These are phyloP conservation scores for Stereum hirsutum DNA, from an alignment of 1,284 basidiomycete species.

Conservation along the genomic window DNA sequence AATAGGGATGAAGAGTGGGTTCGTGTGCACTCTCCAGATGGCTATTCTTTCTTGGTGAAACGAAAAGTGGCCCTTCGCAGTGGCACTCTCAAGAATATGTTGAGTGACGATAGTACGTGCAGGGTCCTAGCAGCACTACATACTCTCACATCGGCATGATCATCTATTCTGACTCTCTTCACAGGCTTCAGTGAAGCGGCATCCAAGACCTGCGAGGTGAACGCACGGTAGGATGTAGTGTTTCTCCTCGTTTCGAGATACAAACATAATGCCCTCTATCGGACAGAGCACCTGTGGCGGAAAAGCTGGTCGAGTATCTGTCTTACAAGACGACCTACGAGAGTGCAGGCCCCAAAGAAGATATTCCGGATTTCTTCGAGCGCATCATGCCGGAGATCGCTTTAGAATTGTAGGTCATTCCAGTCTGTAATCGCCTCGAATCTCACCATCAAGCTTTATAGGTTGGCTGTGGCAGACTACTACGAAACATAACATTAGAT, in stretches of 20 bases:
- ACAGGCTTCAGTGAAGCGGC: too few relatives aligned
- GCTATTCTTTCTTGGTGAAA: conserved; percentile 51
- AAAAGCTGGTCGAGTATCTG: conserved; percentile 80
- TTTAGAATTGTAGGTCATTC: conserved; percentile 62
- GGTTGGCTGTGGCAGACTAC: too few relatives aligned
- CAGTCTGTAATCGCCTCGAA: neutral
- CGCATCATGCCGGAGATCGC: conserved; percentile 75
- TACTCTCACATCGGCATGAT: too few relatives aligned
- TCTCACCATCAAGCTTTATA: conserved; percentile 3
- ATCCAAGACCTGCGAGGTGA: too few relatives aligned
- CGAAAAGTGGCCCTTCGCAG: conserved; percentile 47
- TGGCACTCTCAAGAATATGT: conserved; percentile 42
- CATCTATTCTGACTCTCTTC: too few relatives aligned
- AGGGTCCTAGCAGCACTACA: too few relatives aligned
- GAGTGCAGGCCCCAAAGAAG: conserved; percentile 47
- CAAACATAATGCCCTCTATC: neutral
- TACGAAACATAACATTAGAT: too few relatives aligned
- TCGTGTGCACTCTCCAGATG: conserved; percentile 49
- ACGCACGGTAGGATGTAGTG: too few relatives aligned
- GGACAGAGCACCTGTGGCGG: conserved; percentile 64
- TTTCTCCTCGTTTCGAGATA: too few relatives aligned
- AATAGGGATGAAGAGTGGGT: too few relatives aligned
- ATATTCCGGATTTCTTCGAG: conserved; percentile 73
- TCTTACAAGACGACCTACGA: conserved; percentile 68
- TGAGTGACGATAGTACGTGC: conserved; percentile 25